Base-by-base conservation (phyloP, 2,329 filamentous ascomycete genomes). In the Parastagonospora nodorum region DNA sequence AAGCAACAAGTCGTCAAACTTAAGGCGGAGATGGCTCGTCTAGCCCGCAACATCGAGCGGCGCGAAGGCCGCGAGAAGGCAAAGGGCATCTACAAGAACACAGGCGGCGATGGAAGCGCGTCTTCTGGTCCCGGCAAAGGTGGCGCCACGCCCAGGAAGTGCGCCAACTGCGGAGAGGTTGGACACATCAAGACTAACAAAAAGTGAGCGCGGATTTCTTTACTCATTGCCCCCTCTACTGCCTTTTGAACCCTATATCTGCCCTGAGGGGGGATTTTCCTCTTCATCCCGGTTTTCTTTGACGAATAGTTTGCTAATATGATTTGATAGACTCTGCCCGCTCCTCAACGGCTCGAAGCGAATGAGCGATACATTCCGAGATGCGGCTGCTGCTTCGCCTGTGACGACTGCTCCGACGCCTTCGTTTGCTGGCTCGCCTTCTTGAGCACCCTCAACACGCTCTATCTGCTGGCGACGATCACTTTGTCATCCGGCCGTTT, bases 111-210 rank as follows among this genome's bases (percentile, higher is more conserved):
- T 35, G 75, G 76, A n/a, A 74, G 73, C 29, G 73, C 78, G 15
- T 74, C 78, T 1, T 77, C 76, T 4, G 76, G 76, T 5, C 71
- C 73, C 12, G 71, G 69, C 38, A 77, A 77, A 45, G 71, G 72
- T 29, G 80, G 78, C 31, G 80, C 80, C 38, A 87, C 85, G 9
- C 81, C 82, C 48, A 84, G 95, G 66, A 97, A 97, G 78, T 99
- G 94, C 77, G 94, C 94, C 61, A 97, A 97, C 75, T 99, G 94
- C 77, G 94, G 94, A 43, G 89, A 94, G 74, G 89, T 96, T 47
- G 94, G 94, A 29, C 94, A 99, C 70, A 99, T 99, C 80, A 97
- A 97, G 77, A 97, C 93, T 41, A 97, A 97, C 80, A 96, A 97
- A 79, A 97, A 97, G 91, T 94, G 53, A 42, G 61, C 42, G n/a